Conservation (phyloP, 1,284 basidiomycete species). For the Cutaneotrichosporon sp. region DNA sequence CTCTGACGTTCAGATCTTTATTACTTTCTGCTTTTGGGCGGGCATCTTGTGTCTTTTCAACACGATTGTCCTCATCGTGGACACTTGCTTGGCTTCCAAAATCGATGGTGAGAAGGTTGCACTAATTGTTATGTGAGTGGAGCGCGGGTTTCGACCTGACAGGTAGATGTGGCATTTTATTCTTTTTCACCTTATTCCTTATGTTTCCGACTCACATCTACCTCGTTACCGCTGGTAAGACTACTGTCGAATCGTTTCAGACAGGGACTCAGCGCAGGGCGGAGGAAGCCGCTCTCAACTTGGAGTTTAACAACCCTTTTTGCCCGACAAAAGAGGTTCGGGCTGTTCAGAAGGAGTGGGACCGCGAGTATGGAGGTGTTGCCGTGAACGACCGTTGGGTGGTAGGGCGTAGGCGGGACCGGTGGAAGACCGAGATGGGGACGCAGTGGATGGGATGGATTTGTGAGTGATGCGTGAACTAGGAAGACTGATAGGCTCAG, state of each 20-base stretch:
- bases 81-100: slow-evolving; percentile 5
- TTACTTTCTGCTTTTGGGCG: slow-evolving; percentile 45
- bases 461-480: slow-evolving; percentile 30
- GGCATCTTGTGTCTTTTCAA: slow-evolving; percentile 37
- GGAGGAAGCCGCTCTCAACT: slow-evolving; percentile 32
- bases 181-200: slow-evolving; percentile 33
- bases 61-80: slow-evolving; percentile 29
- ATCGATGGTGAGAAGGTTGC: slow-evolving; percentile 44
- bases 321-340: slow-evolving; percentile 11
- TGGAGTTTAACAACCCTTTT: slow-evolving; percentile 19
- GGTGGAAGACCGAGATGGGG: slow-evolving; percentile 46
- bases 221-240: slow-evolving; percentile 34
- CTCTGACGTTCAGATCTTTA: slow-evolving; percentile 35
- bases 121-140: slow-evolving; percentile 38
- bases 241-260: slow-evolving; percentile 43
- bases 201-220: slow-evolving; percentile 39
- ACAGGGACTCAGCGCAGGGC: slow-evolving; percentile 34
- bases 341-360: slow-evolving; percentile 26
- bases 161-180: slow-evolving; percentile 36
- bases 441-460: slow-evolving; percentile 37
- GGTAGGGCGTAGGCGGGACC: slow-evolving; percentile 26
- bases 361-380: slow-evolving; percentile 41
- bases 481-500: slow-evolving; percentile 17
- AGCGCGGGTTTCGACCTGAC: slow-evolving; percentile 1
- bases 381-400: slow-evolving; percentile 41